phyloP scores from a whole-genome alignment of 495 filamentous ascomycete species.

The Mytilinidion resinicola region DNA sequence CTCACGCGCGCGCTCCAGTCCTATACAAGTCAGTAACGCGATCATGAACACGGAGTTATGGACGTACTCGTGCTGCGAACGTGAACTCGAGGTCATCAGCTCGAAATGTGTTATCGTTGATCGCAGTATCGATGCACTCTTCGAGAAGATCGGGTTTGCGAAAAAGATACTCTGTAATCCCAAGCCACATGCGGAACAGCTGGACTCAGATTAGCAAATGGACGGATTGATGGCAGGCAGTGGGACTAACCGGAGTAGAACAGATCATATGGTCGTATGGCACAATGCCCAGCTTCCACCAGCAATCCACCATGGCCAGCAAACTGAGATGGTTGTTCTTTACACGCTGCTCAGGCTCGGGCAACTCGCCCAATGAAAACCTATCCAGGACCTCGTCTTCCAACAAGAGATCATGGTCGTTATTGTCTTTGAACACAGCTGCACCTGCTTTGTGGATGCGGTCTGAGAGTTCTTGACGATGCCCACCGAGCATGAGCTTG shows the following conservation, averaged over 20 bases:
- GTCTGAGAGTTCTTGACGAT: conserved; percentile 68
- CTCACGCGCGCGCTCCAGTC: conserved; percentile 92
- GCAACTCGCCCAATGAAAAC: conserved; percentile 67
- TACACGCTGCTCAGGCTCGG: conserved; percentile 57
- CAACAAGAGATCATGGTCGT: conserved; percentile 60
- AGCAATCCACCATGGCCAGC: conserved; percentile 98
- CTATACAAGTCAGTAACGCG: conserved; percentile 32
- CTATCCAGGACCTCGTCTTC: conserved; percentile 78
- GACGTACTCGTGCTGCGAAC: conserved; percentile 72
- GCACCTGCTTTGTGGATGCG: conserved; percentile 72
- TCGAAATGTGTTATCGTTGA: conserved; percentile 81
- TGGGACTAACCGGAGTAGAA: conserved; percentile 68
- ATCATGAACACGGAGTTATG: background rate
- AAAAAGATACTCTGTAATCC: conserved; percentile 95
- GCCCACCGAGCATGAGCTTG: conserved; percentile 88
- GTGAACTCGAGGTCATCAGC: conserved; percentile 95
- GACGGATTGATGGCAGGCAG: conserved; percentile 13
- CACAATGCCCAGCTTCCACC: conserved; percentile 85
- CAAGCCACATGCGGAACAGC: conserved; percentile 96
- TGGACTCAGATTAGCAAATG: conserved; percentile 20
- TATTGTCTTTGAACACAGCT: conserved; percentile 62
- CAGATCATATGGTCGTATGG: conserved; percentile 99
- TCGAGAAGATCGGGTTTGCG: conserved; percentile 75
- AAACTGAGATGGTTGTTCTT: conserved; percentile 91
- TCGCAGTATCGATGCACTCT: conserved; percentile 76